These are phyloP conservation scores for Chrysoporthe puriensis DNA, from an alignment of 2,329 filamentous ascomycete species.

Conservation along the genomic window DNA sequence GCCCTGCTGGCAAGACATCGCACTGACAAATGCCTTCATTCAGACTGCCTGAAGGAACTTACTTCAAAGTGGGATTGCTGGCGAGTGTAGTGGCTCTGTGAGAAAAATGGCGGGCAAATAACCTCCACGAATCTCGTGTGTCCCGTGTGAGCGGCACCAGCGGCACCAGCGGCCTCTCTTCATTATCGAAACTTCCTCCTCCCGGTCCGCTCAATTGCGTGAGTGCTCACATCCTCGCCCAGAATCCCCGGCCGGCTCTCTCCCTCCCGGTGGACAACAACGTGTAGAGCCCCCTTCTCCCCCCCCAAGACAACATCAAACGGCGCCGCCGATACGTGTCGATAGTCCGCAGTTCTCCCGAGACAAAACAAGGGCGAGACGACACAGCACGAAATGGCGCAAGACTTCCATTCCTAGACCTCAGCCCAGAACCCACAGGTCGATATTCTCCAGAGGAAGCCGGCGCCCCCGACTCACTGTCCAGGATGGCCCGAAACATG, in stretches of 20 bases:
- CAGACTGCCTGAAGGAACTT: background rate
- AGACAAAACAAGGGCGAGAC: background rate
- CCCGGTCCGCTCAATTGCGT: background rate
- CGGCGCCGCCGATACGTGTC: background rate
- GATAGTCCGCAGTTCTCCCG: background rate
- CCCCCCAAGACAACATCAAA: background rate
- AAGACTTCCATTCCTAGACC: background rate
- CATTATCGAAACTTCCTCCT: background rate
- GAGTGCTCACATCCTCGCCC: background rate
- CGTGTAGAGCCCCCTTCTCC: background rate
- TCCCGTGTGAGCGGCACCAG: background rate
- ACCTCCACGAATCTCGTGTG: background rate
- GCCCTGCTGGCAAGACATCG: background rate
- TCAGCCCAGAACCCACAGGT: background rate
- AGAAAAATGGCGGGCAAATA: background rate
- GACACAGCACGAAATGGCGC: background rate
- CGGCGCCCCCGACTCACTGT: background rate
- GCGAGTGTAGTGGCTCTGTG: background rate
- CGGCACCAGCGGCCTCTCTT: background rate
- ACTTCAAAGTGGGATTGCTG: background rate
- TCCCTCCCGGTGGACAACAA: too few species aligned
- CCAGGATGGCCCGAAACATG: background rate
- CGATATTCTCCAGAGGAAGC: background rate
- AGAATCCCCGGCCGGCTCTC: background rate
- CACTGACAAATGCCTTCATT: background rate